Base-by-base conservation (phyloP, 2,329 filamentous ascomycete genomes). In the Fusarium chuoi region DNA sequence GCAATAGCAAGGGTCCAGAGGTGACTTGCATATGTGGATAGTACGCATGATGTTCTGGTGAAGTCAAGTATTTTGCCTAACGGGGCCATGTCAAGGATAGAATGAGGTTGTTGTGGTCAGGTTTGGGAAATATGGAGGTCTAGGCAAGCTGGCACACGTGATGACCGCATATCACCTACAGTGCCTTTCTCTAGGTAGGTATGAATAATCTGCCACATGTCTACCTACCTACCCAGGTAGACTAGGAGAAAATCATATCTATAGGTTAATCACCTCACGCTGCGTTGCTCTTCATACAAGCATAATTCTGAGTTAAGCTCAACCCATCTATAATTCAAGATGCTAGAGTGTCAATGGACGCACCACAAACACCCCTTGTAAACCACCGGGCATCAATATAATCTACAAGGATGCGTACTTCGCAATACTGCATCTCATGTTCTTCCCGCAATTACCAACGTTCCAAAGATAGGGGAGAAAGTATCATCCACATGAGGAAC, bases 401-500 rank as follows among this genome's bases (percentile, higher is more conserved):
- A 62, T 73, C 69, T 75, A 73, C 73, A 75, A 63, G 51, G 54
- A 66, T 62, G 63, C 42, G 62, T 70, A 70, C 26, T 66, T 70
- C 68, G 65, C 63, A 62, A 74, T 75, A 68, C 61, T 71, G 71
- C 75, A 69, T 59, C 39, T 42, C 54, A 46, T 41, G 22, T 56
- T 58, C 63, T 63, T 46, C 62, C 24, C 55, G 36, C 63, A 72
- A 78, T 79, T 77, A 75, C 49, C 70, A 76, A 71, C 64, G 60
- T 73, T 69, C 20, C 35, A 54, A 39, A 54, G 33, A 30, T 42
- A 67, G 68, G 74, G 75, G 70, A 39, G 70, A 72, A 55, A 46
- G n/a, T 33, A 52, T 75, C 74, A 60, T 72, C 70, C 65, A 59
- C 69, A 70, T 74, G 77, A 78, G 75, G 74, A 73, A 68, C 73